phyloP scores from a whole-genome alignment of 208 protist species.

The Lotmaria passim region DNA sequence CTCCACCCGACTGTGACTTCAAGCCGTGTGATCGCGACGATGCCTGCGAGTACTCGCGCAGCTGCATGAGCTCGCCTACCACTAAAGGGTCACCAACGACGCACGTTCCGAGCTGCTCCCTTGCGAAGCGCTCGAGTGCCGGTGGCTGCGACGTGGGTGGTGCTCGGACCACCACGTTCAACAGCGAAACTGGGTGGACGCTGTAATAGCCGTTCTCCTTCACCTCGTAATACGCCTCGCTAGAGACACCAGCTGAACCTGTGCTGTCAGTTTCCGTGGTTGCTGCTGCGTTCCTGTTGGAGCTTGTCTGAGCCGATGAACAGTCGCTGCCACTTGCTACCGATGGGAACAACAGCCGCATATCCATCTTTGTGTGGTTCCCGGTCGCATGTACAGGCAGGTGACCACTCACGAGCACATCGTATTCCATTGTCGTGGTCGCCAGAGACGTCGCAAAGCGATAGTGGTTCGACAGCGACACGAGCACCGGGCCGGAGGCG shows the following conservation, averaged over 20 bases:
- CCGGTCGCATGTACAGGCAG: constrained; percentile 40
- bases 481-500: constrained; percentile 78
- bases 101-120: constrained; percentile 54
- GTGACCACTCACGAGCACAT: constrained; percentile 82
- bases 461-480: constrained; percentile 58
- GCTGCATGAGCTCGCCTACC: constrained; percentile 40
- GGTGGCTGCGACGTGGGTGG: constrained; percentile 68
- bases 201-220: constrained; percentile 80
- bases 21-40: too few relatives aligned
- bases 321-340: neutral
- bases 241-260: neutral
- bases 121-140: constrained; percentile 57
- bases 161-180: constrained; percentile 63
- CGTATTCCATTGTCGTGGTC: constrained; percentile 68
- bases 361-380: constrained; percentile 28
- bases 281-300: neutral
- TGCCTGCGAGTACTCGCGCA: constrained; percentile 1
- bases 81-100: constrained; percentile 77
- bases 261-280: too few relatives aligned
- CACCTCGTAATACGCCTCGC: constrained; percentile 47
- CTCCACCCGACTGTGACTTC: too few relatives aligned
- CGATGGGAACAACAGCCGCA: constrained; percentile 33
- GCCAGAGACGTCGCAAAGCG: constrained; percentile 51
- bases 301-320: neutral
- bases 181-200: constrained; percentile 75